Conservation (phyloP, 495 filamentous ascomycete genomes). For the Penicillium egyptiacum region DNA sequence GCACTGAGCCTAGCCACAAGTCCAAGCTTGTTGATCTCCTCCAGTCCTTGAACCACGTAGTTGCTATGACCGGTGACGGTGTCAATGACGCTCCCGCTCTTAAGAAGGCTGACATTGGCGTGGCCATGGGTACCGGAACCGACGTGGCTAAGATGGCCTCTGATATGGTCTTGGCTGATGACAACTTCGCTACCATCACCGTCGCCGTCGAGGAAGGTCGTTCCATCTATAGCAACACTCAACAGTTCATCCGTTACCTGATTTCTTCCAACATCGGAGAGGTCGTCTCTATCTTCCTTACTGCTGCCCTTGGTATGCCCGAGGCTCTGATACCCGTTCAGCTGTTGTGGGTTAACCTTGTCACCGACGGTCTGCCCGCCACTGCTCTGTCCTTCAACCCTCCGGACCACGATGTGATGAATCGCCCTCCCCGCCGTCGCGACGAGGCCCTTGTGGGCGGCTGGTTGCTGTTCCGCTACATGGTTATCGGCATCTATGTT, state of each 20-base stretch:
- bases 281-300: conserved; percentile 98
- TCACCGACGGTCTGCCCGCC: conserved; percentile 95
- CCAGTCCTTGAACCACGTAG: conserved; percentile 88
- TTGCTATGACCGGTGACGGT: conserved; percentile 99
- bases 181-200: conserved; percentile 98
- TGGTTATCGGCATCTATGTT: conserved; percentile 94
- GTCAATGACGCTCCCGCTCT: conserved; percentile 98
- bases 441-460: conserved; percentile 89
- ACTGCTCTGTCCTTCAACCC: conserved; percentile 98
- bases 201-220: conserved; percentile 95
- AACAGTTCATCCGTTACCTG: conserved; percentile 98
- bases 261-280: conserved; percentile 99
- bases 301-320: conserved; percentile 94
- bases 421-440: conserved; percentile 80
- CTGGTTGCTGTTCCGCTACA: conserved; percentile 97
- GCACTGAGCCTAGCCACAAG: conserved; percentile 95
- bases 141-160: conserved; percentile 96
- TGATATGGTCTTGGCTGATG: conserved; percentile 98
- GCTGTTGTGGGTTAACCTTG: conserved; percentile 97
- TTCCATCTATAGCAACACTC: conserved; percentile 99
- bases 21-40: conserved; percentile 94
- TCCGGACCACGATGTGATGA: conserved; percentile 96
- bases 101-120: conserved; percentile 98
- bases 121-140: conserved; percentile 98
- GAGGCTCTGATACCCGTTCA: conserved; percentile 98